Evolutionary conservation across 495 filamentous ascomycete species (phyloP).

Genomic region (Haplographium delicatum): DNA sequence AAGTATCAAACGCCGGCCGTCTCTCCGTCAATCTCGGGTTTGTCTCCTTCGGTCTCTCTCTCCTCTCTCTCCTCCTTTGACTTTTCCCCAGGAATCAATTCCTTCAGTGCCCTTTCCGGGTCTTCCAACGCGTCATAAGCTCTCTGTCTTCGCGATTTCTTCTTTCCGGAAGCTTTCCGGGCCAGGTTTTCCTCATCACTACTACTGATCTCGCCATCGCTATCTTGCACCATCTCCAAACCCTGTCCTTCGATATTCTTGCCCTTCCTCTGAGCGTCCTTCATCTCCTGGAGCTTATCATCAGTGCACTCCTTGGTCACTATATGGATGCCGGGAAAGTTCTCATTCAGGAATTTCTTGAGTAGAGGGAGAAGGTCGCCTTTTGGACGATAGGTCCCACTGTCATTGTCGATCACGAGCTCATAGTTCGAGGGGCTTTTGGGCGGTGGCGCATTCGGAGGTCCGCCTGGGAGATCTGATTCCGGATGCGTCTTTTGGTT

Average conservation of each 20-base stretch:
- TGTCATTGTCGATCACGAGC: slow-evolving; percentile 91
- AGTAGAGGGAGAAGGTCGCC: slow-evolving; percentile 65
- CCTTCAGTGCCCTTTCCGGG: slow-evolving; percentile 14
- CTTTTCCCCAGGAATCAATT: slow-evolving; percentile 17
- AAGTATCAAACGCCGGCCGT: neutral
- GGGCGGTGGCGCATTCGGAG: slow-evolving; percentile 27
- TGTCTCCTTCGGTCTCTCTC: slow-evolving; percentile 19
- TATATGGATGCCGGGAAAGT: slow-evolving; percentile 70
- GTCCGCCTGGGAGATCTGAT: slow-evolving; percentile 22
- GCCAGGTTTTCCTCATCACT: slow-evolving; percentile 67
- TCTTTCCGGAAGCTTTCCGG: slow-evolving; percentile 33
- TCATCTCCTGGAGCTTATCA: slow-evolving; percentile 33
- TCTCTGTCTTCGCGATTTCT: slow-evolving; percentile 39
- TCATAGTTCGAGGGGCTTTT: slow-evolving; percentile 57
- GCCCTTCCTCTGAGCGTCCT: slow-evolving; percentile 38
- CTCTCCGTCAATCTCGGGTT: slow-evolving; percentile 7
- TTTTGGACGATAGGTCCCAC: slow-evolving; percentile 87
- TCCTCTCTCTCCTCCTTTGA: slow-evolving; percentile 16
- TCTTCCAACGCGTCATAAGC: slow-evolving; percentile 34
- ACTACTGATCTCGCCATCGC: slow-evolving; percentile 54
- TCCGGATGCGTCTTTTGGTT: slow-evolving; percentile 22
- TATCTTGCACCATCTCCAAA: slow-evolving; percentile 62
- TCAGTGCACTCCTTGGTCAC: slow-evolving; percentile 51
- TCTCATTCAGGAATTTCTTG: slow-evolving; percentile 57
- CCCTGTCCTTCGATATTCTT: slow-evolving; percentile 58